Evolutionary conservation across 441 rosid species (phyloP).

Genomic region (Arabidopsis lyrata): DNA sequence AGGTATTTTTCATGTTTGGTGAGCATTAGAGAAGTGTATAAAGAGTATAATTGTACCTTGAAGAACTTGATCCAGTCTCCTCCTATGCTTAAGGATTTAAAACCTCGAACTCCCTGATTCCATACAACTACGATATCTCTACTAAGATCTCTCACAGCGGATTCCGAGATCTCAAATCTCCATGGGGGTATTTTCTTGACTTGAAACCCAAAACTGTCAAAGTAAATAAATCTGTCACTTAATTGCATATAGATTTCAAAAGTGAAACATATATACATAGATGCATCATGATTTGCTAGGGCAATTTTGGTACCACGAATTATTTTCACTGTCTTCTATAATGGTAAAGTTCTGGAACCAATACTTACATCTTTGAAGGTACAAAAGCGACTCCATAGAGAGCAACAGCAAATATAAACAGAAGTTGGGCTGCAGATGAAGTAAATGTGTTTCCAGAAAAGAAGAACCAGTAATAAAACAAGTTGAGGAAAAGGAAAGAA

Average conservation of each 20-base stretch:
- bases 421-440: conserved; percentile 77
- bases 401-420: conserved; percentile 55
- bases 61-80: conserved; percentile 73
- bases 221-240: conserved; percentile 15
- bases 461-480: conserved; percentile 81
- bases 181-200: conserved; percentile 56
- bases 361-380: conserved; percentile 70
- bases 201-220: conserved; percentile 61
- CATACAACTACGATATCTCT: conserved; percentile 55
- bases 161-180: conserved; percentile 67
- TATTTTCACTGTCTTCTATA: conserved; percentile 15
- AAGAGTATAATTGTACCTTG: conserved; percentile 53
- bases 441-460: conserved; percentile 73
- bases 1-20: conserved; percentile 6
- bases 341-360: conserved; percentile 14
- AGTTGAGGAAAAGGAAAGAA: conserved; percentile 59
- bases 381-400: conserved; percentile 67
- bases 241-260: conserved; percentile 8
- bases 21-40: conserved; percentile 1
- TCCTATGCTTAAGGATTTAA: conserved; percentile 63
- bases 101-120: conserved; percentile 57
- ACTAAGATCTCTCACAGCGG: conserved; percentile 54
- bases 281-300: conserved; percentile 17
- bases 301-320: background rate
- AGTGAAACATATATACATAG: conserved; percentile 6